Evolutionary conservation across 1,284 basidiomycete genomes (phyloP), one percentile per base, ranked within the genome.

Genomic region (Ceratobasidium sp.): DNA sequence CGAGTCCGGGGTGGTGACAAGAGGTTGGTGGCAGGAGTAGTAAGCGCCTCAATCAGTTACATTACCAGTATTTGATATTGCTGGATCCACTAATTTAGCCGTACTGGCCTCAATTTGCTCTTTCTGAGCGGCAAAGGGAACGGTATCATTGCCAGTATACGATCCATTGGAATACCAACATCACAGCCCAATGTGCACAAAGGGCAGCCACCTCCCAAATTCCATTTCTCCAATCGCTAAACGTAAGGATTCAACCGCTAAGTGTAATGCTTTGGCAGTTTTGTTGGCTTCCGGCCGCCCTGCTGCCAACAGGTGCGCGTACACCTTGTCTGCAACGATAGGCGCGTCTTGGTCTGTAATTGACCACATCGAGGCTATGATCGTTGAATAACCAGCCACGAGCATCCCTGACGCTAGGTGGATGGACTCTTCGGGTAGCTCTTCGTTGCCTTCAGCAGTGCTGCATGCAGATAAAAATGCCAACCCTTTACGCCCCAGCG

Each of bases 321-420:
- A 76, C 16, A 76, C 48, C 12, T 52, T 35, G 6, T 38, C 60
- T 7, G 74, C 74, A 10, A 76, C 52, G 7, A 54, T 2, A 23
- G 74, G 74, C n/a, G 54, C 74, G 23, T 66, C 60, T 16, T 54
- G 8, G 38, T 76, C 74, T 20, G 14, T 5, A n/a, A 76, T 66
- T n/a, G 46, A 30, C 74, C 74, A 76, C 74, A 76, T 76, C 18
- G 74, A 57, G 18, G 54, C 74, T 52, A 76, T 66, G 8, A 55
- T 46, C 3, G n/a, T 38, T 23, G 18, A 50, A 35, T 60, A 76
- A 3, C 62, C 71, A 1, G 59, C 74, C 68, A 57, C 44, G 10
- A 70, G 27, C 44, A 70, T 23, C 8, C 68, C 74, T 20, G 74
- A 46, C 8, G 74, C 74, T 3, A 76, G 33, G 57, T 77, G 76